These are phyloP conservation scores for Neurospora crassa DNA, from an alignment of 2,329 filamentous ascomycete species.

Conservation along the genomic window DNA sequence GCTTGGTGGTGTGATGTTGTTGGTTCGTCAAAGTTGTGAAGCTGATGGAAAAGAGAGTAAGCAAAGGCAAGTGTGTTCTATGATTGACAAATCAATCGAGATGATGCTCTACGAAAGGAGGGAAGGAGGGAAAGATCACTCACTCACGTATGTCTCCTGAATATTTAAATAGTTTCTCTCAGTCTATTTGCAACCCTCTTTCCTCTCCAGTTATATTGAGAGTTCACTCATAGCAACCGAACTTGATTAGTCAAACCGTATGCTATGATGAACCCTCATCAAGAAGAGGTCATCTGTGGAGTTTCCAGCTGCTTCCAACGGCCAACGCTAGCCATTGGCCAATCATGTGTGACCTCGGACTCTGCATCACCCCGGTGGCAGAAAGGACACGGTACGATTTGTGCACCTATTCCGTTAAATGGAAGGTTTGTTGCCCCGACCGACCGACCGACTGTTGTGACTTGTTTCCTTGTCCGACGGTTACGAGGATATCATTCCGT, in stretches of 20 bases:
- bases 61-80: neutral
- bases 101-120: neutral
- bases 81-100: neutral
- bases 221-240: neutral
- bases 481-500: neutral
- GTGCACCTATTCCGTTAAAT: neutral
- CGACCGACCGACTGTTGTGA: neutral
- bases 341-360: neutral
- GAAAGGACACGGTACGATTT: neutral
- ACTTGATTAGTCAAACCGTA: neutral
- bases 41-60: neutral
- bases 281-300: neutral
- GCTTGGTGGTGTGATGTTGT: conserved; percentile 3
- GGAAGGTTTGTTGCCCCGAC: neutral
- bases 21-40: neutral
- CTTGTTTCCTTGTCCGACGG: no score
- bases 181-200: neutral
- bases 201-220: neutral
- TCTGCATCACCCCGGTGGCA: neutral
- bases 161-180: neutral
- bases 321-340: neutral
- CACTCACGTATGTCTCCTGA: neutral
- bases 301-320: neutral
- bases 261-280: neutral
- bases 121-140: neutral